These are phyloP conservation scores for Rhododendron henanense DNA, from an alignment of 148 eudicot species.

Conservation along the genomic window DNA sequence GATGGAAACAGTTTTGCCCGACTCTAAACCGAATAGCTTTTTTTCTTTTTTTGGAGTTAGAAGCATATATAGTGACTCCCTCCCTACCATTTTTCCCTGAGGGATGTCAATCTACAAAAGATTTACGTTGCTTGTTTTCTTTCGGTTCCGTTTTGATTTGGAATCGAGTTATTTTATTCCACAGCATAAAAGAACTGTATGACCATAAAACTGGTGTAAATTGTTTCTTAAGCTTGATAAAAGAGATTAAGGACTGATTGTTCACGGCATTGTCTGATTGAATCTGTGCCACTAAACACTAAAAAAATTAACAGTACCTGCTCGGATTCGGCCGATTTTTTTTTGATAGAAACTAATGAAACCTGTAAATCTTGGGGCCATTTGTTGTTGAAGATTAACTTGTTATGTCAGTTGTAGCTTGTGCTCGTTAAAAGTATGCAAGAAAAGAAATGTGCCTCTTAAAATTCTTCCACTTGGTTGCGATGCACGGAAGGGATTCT, in stretches of 20 bases:
- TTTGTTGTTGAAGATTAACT: no score
- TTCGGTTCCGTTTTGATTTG: neutral
- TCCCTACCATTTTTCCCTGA: neutral
- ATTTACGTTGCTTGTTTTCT: neutral
- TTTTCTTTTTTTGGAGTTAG: no score
- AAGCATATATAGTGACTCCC: neutral
- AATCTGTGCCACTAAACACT: no score
- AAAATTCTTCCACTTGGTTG: no score
- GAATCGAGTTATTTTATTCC: neutral
- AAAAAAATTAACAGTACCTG: no score
- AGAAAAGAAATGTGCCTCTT: no score
- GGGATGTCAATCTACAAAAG: neutral
- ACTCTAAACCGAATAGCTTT: neutral
- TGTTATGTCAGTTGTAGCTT: no score
- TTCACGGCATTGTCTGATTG: neutral
- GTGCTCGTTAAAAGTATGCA: no score
- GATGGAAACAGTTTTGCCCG: neutral
- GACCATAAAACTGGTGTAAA: neutral
- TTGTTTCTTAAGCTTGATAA: neutral
- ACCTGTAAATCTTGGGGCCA: no score
- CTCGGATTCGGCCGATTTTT: no score
- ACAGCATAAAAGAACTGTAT: neutral
- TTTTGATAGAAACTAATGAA: no score
- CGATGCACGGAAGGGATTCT: no score
- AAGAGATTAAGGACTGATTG: neutral